Evolutionary conservation across 306 rosid species (phyloP).

Genomic region (Luffa aegyptiaca): DNA sequence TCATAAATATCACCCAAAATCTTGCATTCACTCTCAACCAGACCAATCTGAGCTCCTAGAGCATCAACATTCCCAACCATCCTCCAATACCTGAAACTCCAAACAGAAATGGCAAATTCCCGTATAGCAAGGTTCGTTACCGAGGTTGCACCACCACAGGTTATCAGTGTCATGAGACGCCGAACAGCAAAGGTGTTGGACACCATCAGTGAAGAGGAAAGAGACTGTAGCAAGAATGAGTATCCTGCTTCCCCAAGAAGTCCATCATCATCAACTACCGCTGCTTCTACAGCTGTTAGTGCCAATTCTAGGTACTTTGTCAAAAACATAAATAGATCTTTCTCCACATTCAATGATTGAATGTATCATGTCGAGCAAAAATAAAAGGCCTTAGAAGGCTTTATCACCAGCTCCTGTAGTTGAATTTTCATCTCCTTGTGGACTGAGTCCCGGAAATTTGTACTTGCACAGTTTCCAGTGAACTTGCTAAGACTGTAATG

Average conservation of each 20-base stretch:
- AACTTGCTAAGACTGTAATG: slow-evolving; percentile 1
- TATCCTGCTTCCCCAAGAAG: slow-evolving; percentile 5
- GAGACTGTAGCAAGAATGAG: slow-evolving; percentile 26
- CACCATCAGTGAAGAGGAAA: slow-evolving; percentile 78
- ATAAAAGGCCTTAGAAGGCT: not conserved
- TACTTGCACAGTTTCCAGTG: not conserved
- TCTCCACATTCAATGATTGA: slow-evolving; percentile 18
- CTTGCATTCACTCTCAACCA: not conserved
- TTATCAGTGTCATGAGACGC: slow-evolving; percentile 70
- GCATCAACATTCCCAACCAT: not conserved
- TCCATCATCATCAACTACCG: not conserved
- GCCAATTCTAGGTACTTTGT: slow-evolving; percentile 19
- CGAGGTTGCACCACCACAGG: slow-evolving; percentile 93
- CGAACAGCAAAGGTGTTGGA: slow-evolving; percentile 77
- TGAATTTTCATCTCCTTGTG: not conserved
- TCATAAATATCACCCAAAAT: not conserved
- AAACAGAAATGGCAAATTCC: slow-evolving; percentile 50
- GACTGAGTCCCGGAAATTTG: not conserved
- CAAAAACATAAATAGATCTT: slow-evolving; percentile 16
- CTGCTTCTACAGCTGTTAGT: slow-evolving; percentile 6
- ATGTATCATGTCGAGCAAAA: not conserved
- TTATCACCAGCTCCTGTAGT: not conserved
- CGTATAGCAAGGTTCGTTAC: slow-evolving; percentile 68
- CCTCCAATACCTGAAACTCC: not conserved
- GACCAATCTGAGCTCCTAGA: not conserved